phyloP scores from a whole-genome alignment of 257 asterid genomes.

The Solanum sparsipilum region DNA sequence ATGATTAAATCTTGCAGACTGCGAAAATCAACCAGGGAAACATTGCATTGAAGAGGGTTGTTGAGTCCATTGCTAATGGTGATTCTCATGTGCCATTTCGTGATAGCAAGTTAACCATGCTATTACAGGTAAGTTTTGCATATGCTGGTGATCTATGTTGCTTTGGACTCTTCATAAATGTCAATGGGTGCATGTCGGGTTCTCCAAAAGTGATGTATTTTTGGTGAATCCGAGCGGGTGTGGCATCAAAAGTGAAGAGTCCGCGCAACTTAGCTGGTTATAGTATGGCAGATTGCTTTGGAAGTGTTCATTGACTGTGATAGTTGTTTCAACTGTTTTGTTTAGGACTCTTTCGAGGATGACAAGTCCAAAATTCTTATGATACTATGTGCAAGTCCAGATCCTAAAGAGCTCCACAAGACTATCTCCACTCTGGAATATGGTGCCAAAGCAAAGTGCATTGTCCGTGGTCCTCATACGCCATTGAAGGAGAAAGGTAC shows the following conservation, averaged over 20 bases:
- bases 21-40: slow-evolving; percentile 93
- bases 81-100: slow-evolving; percentile 96
- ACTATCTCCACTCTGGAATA: slow-evolving; percentile 87
- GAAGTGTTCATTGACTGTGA: neutral
- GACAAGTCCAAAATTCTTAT: slow-evolving; percentile 83
- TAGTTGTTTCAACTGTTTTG: neutral
- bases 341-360: slow-evolving; percentile 92
- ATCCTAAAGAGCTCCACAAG: slow-evolving; percentile 83
- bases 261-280: neutral
- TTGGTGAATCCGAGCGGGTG: neutral
- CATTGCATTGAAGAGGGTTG: slow-evolving; percentile 79
- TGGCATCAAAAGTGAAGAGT: neutral
- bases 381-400: slow-evolving; percentile 95
- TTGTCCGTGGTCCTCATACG: slow-evolving; percentile 70
- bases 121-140: slow-evolving; percentile 55
- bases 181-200: neutral
- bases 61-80: slow-evolving; percentile 92
- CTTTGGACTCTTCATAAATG: neutral
- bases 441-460: slow-evolving; percentile 96
- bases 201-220: neutral
- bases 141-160: neutral
- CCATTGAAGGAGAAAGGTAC: slow-evolving; percentile 58
- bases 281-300: neutral
- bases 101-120: slow-evolving; percentile 99
- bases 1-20: slow-evolving; percentile 39